phyloP scores from a whole-genome alignment of 345 rosid species.

The Cochlearia excelsa region DNA sequence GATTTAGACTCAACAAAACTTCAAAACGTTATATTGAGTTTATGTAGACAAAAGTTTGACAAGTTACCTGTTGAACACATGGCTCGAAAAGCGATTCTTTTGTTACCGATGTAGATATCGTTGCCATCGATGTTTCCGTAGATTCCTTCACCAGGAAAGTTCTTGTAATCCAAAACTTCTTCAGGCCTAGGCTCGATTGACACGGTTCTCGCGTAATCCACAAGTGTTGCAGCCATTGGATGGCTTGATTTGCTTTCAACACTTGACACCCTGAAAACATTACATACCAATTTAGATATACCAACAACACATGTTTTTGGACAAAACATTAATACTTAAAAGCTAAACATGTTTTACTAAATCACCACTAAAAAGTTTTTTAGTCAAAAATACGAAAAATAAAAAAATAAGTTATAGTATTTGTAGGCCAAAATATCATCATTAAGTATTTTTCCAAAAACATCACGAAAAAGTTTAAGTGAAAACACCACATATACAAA shows the following conservation, averaged over 20 bases:
- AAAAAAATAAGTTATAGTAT: too few relatives aligned
- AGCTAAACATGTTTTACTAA: too few relatives aligned
- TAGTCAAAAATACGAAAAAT: too few relatives aligned
- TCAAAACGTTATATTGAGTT: background rate
- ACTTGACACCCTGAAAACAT: constrained; percentile 74
- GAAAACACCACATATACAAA: too few relatives aligned
- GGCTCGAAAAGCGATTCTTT: constrained; percentile 62
- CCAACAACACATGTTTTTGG: background rate
- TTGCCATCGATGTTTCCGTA: constrained; percentile 74
- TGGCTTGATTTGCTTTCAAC: constrained; percentile 91
- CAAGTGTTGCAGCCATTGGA: constrained; percentile 82
- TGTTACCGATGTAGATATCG: constrained; percentile 69
- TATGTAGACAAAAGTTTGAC: background rate
- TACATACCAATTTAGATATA: constrained; percentile 8
- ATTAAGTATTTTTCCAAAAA: too few relatives aligned
- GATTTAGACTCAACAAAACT: constrained; percentile 18
- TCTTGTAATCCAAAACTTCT: constrained; percentile 54
- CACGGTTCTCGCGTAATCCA: constrained; percentile 51
- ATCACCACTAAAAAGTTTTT: too few relatives aligned
- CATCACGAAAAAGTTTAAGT: too few relatives aligned
- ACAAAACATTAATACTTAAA: background rate
- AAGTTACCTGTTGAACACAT: constrained; percentile 48
- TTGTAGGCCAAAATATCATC: too few relatives aligned
- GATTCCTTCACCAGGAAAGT: constrained; percentile 87
- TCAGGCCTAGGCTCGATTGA: constrained; percentile 70